These are phyloP conservation scores for Erodium chrysanthum DNA, from an alignment of 441 rosid genomes.

Conservation along the genomic window DNA sequence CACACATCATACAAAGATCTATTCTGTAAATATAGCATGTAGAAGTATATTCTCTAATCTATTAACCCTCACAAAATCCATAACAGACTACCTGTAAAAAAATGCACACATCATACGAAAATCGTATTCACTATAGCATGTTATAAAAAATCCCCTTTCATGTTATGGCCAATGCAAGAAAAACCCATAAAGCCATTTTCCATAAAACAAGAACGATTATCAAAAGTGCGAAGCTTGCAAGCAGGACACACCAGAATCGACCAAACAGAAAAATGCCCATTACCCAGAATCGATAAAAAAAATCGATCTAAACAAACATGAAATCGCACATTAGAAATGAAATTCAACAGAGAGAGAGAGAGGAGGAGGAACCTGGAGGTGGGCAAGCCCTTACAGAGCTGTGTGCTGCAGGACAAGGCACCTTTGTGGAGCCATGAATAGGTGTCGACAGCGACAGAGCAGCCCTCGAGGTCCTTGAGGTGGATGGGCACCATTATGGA, in stretches of 20 bases:
- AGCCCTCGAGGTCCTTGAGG: constrained; percentile 65
- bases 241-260: neutral
- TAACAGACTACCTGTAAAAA: neutral
- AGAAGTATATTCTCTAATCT: constrained; percentile 5
- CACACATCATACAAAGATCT: neutral
- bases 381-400: constrained; percentile 74
- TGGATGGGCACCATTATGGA: constrained; percentile 72
- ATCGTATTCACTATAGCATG: too few species aligned
- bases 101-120: neutral
- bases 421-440: constrained; percentile 97
- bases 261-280: constrained; percentile 13
- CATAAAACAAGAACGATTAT: neutral
- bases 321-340: neutral
- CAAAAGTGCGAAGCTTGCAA: neutral
- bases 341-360: neutral
- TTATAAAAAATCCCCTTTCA: too few species aligned
- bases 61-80: neutral
- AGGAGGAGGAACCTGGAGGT: constrained; percentile 42
- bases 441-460: constrained; percentile 69
- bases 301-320: too few species aligned
- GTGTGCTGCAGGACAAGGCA: constrained; percentile 70
- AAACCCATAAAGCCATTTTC: neutral
- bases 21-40: neutral
- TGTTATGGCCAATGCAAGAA: too few species aligned
- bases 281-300: constrained; percentile 9